phyloP scores from a whole-genome alignment of 2,329 filamentous ascomycete genomes.

The Sporothrix pallida region DNA sequence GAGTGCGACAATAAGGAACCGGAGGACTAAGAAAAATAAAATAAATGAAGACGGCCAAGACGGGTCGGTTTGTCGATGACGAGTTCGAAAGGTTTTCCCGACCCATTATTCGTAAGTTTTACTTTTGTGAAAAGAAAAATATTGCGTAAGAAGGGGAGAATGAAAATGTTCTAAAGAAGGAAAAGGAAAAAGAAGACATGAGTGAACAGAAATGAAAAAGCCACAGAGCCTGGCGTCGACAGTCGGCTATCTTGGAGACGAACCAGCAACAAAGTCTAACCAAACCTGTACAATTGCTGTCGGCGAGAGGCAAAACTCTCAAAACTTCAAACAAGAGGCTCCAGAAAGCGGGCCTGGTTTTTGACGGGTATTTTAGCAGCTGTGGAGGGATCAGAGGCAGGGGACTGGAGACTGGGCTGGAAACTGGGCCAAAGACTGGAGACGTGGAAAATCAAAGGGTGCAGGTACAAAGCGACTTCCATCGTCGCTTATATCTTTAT shows the following conservation, averaged over 20 bases:
- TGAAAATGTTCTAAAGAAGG: not conserved
- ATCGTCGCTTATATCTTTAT: too few species aligned
- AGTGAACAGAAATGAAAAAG: not conserved
- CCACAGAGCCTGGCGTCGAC: not conserved
- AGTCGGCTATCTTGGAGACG: not conserved
- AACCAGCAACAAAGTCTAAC: not conserved
- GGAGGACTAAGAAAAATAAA: not conserved
- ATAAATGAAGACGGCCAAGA: not conserved
- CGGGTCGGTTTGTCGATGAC: not conserved
- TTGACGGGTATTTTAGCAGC: not conserved
- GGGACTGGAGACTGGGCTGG: not conserved
- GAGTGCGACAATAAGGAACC: too few species aligned
- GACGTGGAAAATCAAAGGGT: too few species aligned
- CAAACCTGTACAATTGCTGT: not conserved
- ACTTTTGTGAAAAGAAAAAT: too few species aligned
- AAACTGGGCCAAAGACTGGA: too few species aligned
- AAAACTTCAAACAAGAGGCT: not conserved
- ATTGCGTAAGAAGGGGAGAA: too few species aligned
- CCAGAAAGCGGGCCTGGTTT: not conserved
- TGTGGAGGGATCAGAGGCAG: conserved; percentile 19
- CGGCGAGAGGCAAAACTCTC: conserved; percentile 16
- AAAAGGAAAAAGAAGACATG: not conserved
- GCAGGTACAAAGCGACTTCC: too few species aligned
- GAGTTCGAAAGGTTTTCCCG: too few species aligned
- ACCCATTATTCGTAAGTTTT: too few species aligned